Evolutionary conservation across 179 eudicot species (phyloP).

Genomic region (Camellia oleifera): DNA sequence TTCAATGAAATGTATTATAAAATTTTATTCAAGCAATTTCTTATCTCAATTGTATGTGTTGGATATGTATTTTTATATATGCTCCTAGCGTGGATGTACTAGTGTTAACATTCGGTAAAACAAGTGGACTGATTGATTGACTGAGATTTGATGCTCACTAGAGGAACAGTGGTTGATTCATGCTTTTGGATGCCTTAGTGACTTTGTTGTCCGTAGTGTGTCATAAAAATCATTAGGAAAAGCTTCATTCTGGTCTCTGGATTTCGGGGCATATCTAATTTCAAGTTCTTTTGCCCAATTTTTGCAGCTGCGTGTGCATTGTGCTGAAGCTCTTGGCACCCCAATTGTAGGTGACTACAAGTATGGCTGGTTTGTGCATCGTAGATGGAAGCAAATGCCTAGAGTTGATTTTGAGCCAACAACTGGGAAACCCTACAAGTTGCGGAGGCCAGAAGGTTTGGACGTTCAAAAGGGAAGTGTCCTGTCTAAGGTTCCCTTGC

Average conservation of each 20-base stretch:
- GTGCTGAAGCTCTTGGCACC: constrained; percentile 97
- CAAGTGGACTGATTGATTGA: too few relatives aligned
- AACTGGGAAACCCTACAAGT: constrained; percentile 75
- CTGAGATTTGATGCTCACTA: too few relatives aligned
- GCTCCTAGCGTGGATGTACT: background rate
- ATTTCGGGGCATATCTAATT: background rate
- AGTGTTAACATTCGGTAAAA: background rate
- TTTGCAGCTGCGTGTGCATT: constrained; percentile 85
- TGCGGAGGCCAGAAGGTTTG: constrained; percentile 74
- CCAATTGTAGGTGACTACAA: constrained; percentile 95
- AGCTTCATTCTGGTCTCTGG: background rate
- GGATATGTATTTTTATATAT: background rate
- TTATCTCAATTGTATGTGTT: background rate
- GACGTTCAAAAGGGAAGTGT: constrained; percentile 94
- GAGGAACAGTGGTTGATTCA: background rate
- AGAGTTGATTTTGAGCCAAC: constrained; percentile 68
- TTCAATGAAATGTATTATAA: background rate
- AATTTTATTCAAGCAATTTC: background rate
- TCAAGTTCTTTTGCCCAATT: constrained; percentile 1
- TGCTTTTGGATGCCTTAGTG: background rate
- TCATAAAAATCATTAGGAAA: background rate
- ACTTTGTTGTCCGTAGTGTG: background rate
- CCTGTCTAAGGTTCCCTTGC: constrained; percentile 76
- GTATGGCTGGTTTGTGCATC: constrained; percentile 90
- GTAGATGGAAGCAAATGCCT: constrained; percentile 84